A percentile compares a stretch with the other conserved stretches of the same genome.
These are phyloP conservation scores for Neopestalotiopsis sp. DNA, from an alignment of 2,329 filamentous ascomycete genomes.

Conservation along the genomic window DNA sequence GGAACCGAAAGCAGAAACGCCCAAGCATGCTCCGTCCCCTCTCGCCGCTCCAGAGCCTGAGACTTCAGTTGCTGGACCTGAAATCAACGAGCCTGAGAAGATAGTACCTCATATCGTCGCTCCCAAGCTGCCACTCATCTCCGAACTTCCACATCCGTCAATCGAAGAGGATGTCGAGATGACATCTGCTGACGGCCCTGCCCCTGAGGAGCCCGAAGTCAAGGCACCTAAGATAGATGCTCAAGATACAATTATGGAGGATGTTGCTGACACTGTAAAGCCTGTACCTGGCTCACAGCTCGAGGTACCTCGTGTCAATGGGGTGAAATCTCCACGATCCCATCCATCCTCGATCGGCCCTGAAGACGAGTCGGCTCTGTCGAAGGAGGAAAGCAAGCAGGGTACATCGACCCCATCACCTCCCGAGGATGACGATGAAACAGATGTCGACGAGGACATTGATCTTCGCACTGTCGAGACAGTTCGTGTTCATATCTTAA, in stretches of 20 bases:
- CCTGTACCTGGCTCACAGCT: conserved; percentile 26
- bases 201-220: neutral
- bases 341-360: conserved; percentile 28
- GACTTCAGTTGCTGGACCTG: neutral
- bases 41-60: neutral
- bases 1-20: conserved; percentile 22
- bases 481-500: conserved; percentile 57
- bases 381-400: conserved; percentile 32
- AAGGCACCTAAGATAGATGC: conserved; percentile 28
- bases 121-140: conserved; percentile 16
- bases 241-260: conserved; percentile 44
- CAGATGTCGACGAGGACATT: conserved; percentile 57
- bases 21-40: conserved; percentile 29
- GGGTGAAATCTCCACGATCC: conserved; percentile 22
- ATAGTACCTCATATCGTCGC: conserved; percentile 21
- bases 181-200: conserved; percentile 21
- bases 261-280: conserved; percentile 32
- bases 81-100: conserved; percentile 26
- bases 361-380: conserved; percentile 34
- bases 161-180: conserved; percentile 35
- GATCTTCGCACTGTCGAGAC: conserved; percentile 55
- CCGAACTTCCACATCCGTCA: conserved; percentile 33
- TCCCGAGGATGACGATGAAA: conserved; percentile 57
- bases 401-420: conserved; percentile 54
- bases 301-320: conserved; percentile 21